Base-by-base conservation (phyloP, 2,329 filamentous ascomycete genomes). In the Phyllosticta citriasiana region DNA sequence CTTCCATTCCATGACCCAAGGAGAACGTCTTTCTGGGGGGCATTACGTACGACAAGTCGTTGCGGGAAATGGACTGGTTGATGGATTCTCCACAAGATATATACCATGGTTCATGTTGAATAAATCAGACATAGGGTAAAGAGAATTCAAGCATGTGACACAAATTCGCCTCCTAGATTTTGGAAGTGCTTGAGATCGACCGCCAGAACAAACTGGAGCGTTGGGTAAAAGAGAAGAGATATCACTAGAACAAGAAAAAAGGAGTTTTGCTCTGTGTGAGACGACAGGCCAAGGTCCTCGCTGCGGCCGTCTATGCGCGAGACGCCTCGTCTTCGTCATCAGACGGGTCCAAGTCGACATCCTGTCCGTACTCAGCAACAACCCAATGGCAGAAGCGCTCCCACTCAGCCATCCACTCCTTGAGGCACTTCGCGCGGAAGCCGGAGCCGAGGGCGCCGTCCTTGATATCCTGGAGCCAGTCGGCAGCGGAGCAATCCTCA, bases 381-480 rank as follows among this genome's bases (percentile, higher is more conserved):
- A 97, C 80, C 91, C 91, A 97, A 59, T 91, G 80, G 70, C 92
- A 97, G 71, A 94, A 97, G 69, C 84, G 82, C 78, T 97, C 93
- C 85, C 92, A 97, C 66, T 89, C 84, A 40, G 84, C 76, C 57
- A 84, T 82, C 90, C 92, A 97, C 72, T 92, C 82, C 71, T 85
- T 84, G 73, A 97, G 74, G 64, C 87, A 80, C 71, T 85, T 71
- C 0, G 89, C 89, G 71, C 94, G 88, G 59, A 88, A 67, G 0
- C 89, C 85, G 55, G 79, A 78, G 1, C 91, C 92, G 64, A 88
- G 77, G 53, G 86, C 86, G 0, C 90, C 92, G 64, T 88, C 84
- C 62, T 84, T 86, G 65, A 97, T 81, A 60, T 85, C 88, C 60
- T 83, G 80, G 24, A 80, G 74, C 91, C 92, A 97, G 54, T 87